Conservation (phyloP, 2,329 filamentous ascomycete genomes). For the Teratosphaeria epicoccoides region DNA sequence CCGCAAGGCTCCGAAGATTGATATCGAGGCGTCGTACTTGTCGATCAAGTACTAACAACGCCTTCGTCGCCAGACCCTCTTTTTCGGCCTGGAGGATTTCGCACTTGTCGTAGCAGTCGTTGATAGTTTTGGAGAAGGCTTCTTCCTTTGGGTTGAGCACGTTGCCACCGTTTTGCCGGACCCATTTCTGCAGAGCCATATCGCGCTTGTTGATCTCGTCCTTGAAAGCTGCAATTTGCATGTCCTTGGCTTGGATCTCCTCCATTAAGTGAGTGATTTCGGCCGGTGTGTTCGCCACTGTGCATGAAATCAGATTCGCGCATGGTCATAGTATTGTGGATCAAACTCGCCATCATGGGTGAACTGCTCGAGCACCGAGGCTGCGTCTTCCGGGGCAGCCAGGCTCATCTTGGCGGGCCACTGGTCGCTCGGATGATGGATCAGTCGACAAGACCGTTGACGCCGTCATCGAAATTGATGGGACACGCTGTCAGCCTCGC, state of each 20-base stretch:
- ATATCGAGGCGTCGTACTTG: slow-evolving; percentile 54
- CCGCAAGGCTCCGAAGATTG: slow-evolving; percentile 49
- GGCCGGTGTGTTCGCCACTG: slow-evolving; percentile 68
- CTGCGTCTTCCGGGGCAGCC: slow-evolving; percentile 48
- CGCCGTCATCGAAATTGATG: neutral
- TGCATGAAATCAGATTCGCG: neutral
- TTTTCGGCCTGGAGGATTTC: slow-evolving; percentile 67
- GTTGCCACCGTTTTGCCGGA: slow-evolving; percentile 65
- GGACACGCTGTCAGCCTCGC: neutral
- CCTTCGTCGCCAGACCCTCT: slow-evolving; percentile 56
- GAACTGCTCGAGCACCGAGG: slow-evolving; percentile 69
- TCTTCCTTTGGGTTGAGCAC: slow-evolving; percentile 67
- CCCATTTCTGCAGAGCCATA: slow-evolving; percentile 67
- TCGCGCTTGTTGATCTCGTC: slow-evolving; percentile 63
- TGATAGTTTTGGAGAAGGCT: slow-evolving; percentile 52
- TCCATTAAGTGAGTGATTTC: slow-evolving; percentile 76
- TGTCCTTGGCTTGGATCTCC: slow-evolving; percentile 72
- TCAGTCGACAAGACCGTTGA: neutral
- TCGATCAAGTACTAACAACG: slow-evolving; percentile 51
- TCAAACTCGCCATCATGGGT: slow-evolving; percentile 48
- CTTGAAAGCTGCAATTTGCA: slow-evolving; percentile 57
- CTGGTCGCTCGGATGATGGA: neutral
- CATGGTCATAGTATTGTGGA: neutral
- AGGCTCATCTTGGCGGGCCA: slow-evolving; percentile 23
- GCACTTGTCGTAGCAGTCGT: slow-evolving; percentile 57